Conservation (phyloP, 768 basidiomycete species). For the Suillus paluster region DNA sequence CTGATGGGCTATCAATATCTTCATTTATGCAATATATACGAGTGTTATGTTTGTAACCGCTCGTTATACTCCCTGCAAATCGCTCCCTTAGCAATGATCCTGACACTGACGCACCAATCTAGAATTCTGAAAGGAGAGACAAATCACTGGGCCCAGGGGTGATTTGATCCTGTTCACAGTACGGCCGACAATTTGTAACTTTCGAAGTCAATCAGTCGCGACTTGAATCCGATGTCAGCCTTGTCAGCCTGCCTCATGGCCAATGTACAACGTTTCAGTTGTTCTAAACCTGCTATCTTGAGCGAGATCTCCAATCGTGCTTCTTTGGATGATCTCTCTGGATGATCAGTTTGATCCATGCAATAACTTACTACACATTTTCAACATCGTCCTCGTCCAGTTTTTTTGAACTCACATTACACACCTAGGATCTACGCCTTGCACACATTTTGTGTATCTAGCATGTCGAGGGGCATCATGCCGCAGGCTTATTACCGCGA, state of each 20-base stretch:
- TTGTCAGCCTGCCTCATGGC: background rate
- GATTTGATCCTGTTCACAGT: no score
- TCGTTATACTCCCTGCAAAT: background rate
- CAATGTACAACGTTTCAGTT: slow-evolving; percentile 2
- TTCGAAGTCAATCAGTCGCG: background rate
- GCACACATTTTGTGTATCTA: background rate
- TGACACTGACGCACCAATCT: background rate
- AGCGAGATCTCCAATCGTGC: slow-evolving; percentile 1
- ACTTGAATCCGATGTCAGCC: background rate
- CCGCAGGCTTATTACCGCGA: slow-evolving; percentile 1
- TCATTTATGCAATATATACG: background rate
- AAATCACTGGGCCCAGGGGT: no score
- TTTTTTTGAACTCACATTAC: background rate
- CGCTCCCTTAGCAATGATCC: background rate
- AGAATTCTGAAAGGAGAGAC: background rate
- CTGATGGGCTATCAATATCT: slow-evolving; percentile 43
- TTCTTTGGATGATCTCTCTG: slow-evolving; percentile 1
- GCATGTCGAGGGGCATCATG: background rate
- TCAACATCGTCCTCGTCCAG: background rate
- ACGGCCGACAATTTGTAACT: background rate
- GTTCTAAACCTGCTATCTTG: background rate
- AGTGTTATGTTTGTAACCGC: background rate
- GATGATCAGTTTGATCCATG: background rate
- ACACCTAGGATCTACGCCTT: background rate
- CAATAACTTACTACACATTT: background rate